Base-by-base conservation (phyloP, 73 alveolate genomes). In the Blepharisma stoltei region DNA sequence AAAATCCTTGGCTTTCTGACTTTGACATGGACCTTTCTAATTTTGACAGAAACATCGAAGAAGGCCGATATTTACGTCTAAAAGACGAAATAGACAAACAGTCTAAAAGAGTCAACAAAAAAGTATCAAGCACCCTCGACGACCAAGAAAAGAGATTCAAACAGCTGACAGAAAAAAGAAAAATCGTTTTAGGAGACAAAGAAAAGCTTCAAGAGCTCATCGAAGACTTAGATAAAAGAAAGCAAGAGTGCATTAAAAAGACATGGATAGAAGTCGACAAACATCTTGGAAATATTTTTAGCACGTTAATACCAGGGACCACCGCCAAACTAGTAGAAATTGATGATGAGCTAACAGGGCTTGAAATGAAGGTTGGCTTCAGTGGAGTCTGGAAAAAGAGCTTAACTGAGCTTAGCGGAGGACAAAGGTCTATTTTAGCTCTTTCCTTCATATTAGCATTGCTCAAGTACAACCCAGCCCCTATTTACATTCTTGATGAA, bases 401-500 rank as follows among this genome's bases (percentile, higher is more conserved):
- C 65, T 55, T 78, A 23, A 5, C 93, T 21, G 96, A 88, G 67
- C 81, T 93, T 44, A 78, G 93, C 38, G 98, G 98, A 54, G 99
- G 99, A 6, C 94, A 97, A 84, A 89, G 98, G 83, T 91, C 98
- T 54, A 87, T 97, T 23, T 89, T 97, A 54, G 98, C 98, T 9
- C 84, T 95, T n/a, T 81, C 97, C 77, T 88, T 95, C 69, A 86
- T 95, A 54, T 86, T 97, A 21, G 97, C 99, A 23, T 88, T 95
- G 2, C 71, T 54, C 21, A 90, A 89, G 78, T 88, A 86, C 78
- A 95, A 92, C 50, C 99, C 99, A 47, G 99, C 98, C 47, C 99
- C 98, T 37, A 81, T 97, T 77, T 96, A 97, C 83, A 96, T 97
- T 81, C 91, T 97, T 67, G 99, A 97, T 91, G 99, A 97, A 89